Conservation (phyloP, 106 monocot species). For the Agapanthus africanus region DNA sequence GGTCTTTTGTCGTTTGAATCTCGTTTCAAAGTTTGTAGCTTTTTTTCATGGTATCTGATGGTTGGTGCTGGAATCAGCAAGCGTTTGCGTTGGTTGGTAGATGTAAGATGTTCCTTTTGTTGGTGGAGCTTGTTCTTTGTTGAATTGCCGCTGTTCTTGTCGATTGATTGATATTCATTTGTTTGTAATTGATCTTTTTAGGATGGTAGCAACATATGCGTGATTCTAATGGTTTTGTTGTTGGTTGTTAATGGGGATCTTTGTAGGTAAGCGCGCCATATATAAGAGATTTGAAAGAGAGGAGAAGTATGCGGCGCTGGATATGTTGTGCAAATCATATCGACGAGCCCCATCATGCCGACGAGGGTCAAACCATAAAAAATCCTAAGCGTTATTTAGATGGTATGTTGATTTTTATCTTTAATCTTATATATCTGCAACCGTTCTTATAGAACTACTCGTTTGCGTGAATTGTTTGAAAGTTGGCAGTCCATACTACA, state of each 20-base stretch:
- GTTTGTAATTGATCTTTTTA: background rate
- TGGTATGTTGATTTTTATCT: slow-evolving; percentile 18
- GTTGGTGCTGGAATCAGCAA: no score
- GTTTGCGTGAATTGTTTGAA: no score
- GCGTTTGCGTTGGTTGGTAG: no score
- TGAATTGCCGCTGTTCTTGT: no score
- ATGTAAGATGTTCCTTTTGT: background rate
- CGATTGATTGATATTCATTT: background rate
- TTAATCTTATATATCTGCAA: background rate
- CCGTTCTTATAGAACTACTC: background rate
- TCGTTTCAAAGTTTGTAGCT: no score
- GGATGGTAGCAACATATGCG: background rate
- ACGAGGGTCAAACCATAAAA: slow-evolving; percentile 23
- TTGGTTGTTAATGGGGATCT: slow-evolving; percentile 6
- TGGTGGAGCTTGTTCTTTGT: background rate
- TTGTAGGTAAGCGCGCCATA: slow-evolving; percentile 14
- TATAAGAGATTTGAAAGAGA: slow-evolving; percentile 3
- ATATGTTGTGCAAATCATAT: slow-evolving; percentile 29
- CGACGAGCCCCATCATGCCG: slow-evolving; percentile 23
- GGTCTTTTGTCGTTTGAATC: no score
- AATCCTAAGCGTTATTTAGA: slow-evolving; percentile 22
- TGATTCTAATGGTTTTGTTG: background rate
- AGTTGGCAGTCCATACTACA: background rate
- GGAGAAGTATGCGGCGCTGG: slow-evolving; percentile 33
- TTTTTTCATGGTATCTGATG: no score